phyloP scores from a whole-genome alignment of 345 rosid genomes.

The Sonneratia alba region DNA sequence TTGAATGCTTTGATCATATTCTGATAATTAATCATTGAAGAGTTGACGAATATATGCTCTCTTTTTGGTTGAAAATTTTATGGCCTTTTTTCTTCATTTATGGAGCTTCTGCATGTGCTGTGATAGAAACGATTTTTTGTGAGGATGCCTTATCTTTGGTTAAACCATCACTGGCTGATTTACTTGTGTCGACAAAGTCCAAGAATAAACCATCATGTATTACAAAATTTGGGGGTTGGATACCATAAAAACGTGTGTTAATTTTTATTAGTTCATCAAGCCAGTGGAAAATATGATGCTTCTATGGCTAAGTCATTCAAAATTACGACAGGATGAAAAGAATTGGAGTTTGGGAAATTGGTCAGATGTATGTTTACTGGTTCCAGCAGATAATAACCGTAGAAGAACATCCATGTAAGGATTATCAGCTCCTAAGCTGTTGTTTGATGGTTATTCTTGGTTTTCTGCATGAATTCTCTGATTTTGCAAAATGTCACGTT shows the following conservation, averaged over 20 bases:
- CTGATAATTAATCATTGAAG: background rate
- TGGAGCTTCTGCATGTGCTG: background rate
- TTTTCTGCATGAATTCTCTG: background rate
- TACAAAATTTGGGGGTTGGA: no score
- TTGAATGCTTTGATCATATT: background rate
- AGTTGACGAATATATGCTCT: background rate
- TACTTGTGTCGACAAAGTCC: background rate
- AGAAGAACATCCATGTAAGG: background rate
- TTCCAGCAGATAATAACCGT: background rate
- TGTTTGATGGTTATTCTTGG: background rate
- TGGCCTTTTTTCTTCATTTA: background rate
- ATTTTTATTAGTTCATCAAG: background rate
- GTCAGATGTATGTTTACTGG: background rate
- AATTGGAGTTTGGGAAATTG: background rate
- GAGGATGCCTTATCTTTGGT: background rate
- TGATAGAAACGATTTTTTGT: background rate
- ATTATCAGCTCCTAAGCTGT: background rate
- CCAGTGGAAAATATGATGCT: background rate
- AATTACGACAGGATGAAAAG: background rate
- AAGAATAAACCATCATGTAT: background rate
- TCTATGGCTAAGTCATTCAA: background rate
- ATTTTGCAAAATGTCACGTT: no score
- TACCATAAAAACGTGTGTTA: background rate
- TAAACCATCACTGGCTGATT: background rate
- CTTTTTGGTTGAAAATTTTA: background rate